Evolutionary conservation across 176 grass and related monocot genomes (phyloP), one percentile per base, ranked within the genome.

Genomic region (Hsuehochloa calcarea): DNA sequence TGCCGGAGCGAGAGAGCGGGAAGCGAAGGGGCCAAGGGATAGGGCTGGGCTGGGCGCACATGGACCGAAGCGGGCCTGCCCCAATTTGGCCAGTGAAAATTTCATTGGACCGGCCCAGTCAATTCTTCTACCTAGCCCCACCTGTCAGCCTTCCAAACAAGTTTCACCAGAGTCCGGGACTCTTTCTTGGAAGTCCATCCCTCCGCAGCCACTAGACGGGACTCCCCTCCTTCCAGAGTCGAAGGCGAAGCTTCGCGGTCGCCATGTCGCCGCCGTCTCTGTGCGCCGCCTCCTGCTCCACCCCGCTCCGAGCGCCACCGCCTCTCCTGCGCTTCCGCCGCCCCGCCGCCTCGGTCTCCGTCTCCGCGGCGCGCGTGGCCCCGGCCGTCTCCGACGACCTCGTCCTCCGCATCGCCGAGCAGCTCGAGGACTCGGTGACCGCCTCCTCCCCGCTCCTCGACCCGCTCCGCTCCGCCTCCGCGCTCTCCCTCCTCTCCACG

Each of bases 401-500:
- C 9, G 80, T 90, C 61, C 80, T 87, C 68, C 84, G 85, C 67
- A 87, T 90, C 85, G 89, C 89, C 40, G 89, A 90, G 85, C 80
- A 90, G 85, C 89, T 90, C 12, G 85, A 90, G 80, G 89, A 90
- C 79, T 79, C 82, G 67, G 86, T 73, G 17, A 58, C 54, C 39
- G 37, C 74, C 70, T 6, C 83, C 80, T 78, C 92, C 46, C 79
- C 76, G 41, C 79, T 90, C 38, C 92, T 93, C 31, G 79, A 47
- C 68, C 79, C 85, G 0, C 78, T 93, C 29, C 88, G 88, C 47
- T 88, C 87, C 52, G 85, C 84, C 80, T 87, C 92, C 16, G 87
- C 92, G 56, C 89, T 89, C 65, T 89, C 86, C 76, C 86, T 94
- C 65, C 84, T 91, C 76, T 87, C 89, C 65, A 91, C 83, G 68